A percentile compares a stretch with the other conserved stretches of the same genome.
Evolutionary conservation across 225 moss, liverwort and hornwort species (phyloP).

Genomic region (Climacium dendroides): DNA sequence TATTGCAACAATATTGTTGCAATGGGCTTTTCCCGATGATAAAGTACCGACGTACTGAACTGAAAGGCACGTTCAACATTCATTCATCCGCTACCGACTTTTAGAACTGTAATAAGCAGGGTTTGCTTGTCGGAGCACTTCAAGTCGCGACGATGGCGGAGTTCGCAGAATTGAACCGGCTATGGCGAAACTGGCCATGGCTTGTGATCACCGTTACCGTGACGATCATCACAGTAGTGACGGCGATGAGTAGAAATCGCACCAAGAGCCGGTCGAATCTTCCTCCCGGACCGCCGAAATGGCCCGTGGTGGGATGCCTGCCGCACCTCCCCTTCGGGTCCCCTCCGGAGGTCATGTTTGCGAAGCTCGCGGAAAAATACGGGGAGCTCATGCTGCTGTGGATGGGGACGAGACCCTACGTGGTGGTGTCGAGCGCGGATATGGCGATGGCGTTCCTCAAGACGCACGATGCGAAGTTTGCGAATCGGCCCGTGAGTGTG

Average conservation of each 20-base stretch:
- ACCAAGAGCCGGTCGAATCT: neutral
- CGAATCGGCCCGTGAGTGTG: conserved; percentile 19
- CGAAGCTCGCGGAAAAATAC: conserved; percentile 22
- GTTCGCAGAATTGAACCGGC: neutral
- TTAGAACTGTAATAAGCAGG: neutral
- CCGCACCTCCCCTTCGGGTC: neutral
- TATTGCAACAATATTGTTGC: no score
- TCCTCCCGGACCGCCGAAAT: conserved; percentile 34
- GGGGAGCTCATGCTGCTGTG: conserved; percentile 31
- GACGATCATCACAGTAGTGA: neutral
- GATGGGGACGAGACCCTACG: conserved; percentile 24
- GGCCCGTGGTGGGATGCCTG: conserved; percentile 32
- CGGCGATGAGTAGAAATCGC: neutral
- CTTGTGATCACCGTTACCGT: neutral
- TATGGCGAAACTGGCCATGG: conserved; percentile 4
- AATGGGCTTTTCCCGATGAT: no score
- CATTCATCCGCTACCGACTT: neutral
- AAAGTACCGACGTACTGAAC: no score
- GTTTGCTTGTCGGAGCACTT: neutral
- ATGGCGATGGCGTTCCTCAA: conserved; percentile 43
- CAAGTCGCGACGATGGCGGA: neutral
- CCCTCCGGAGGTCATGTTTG: conserved; percentile 20
- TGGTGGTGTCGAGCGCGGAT: conserved; percentile 27
- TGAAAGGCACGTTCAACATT: neutral
- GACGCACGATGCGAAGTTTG: conserved; percentile 26